Percentiles rank a stretch among this genome's conserved stretches.
Conservation (phyloP, 495 filamentous ascomycete genomes). For the Aspergillus heteromorphus region DNA sequence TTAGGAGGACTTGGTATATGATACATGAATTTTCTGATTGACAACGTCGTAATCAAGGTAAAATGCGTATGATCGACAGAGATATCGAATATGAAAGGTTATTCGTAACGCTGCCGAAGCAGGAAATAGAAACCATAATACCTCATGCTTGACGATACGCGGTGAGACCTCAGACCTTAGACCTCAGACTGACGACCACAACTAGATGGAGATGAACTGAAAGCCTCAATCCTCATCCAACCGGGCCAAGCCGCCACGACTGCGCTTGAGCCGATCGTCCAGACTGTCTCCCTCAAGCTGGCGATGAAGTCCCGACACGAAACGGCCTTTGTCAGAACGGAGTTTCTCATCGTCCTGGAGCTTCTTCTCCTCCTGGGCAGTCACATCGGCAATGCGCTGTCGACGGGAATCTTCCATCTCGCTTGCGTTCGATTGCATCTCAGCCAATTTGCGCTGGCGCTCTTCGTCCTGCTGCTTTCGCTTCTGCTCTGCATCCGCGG, state of each 20-base stretch:
- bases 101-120: not conserved
- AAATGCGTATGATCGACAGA: not conserved
- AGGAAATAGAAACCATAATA: not conserved
- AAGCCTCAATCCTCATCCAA: conserved; percentile 27
- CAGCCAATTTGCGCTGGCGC: conserved; percentile 60
- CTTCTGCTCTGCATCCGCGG: conserved; percentile 1
- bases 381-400: conserved; percentile 62
- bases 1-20: not conserved
- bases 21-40: not conserved
- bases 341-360: conserved; percentile 55
- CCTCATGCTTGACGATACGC: not conserved
- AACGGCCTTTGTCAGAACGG: conserved; percentile 38
- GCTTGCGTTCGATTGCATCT: conserved; percentile 82
- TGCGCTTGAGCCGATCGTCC: conserved; percentile 39
- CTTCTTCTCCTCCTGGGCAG: conserved; percentile 57
- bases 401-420: conserved; percentile 71
- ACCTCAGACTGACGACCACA: too few relatives aligned
- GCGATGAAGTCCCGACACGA: conserved; percentile 37
- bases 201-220: conserved; percentile 1
- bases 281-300: conserved; percentile 37
- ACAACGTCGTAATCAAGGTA: too few relatives aligned
- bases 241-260: conserved; percentile 33
- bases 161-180: too few relatives aligned
- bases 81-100: not conserved
- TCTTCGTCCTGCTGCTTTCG: conserved; percentile 34